Conservation (phyloP, 2,329 filamentous ascomycete species). For the Hypoxylon sp. region DNA sequence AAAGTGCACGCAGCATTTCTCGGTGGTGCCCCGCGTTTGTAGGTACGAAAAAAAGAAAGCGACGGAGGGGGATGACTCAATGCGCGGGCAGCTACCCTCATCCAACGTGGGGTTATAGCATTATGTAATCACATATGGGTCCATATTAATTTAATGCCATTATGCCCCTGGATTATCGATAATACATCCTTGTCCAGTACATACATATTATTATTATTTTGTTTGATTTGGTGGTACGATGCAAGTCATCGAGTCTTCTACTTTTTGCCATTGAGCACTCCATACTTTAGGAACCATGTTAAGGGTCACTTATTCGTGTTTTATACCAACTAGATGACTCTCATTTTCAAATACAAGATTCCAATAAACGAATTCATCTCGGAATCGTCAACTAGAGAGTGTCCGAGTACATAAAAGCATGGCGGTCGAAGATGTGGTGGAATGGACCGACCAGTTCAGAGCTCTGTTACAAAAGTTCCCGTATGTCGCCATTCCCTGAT, state of each 20-base stretch:
- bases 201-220: too few relatives aligned
- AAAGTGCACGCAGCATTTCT: conserved; percentile 29
- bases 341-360: not conserved
- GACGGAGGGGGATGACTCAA: conserved; percentile 32
- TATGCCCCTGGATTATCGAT: not conserved
- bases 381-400: not conserved
- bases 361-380: not conserved
- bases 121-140: conserved; percentile 7
- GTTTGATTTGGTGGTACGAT: conserved; percentile 27
- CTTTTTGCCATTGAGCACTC: conserved; percentile 28
- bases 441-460: conserved; percentile 40
- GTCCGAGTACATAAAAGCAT: conserved; percentile 28
- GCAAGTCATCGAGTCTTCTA: conserved; percentile 7
- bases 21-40: conserved; percentile 25
- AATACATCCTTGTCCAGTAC: not conserved
- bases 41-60: conserved; percentile 23
- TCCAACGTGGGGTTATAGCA: conserved; percentile 17
- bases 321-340: not conserved
- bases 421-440: conserved; percentile 41
- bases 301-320: not conserved
- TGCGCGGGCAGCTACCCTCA: conserved; percentile 9
- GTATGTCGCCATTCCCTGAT: conserved; percentile 33
- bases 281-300: conserved; percentile 17
- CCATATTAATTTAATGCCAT: too few relatives aligned
- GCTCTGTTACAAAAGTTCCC: conserved; percentile 42